Evolutionary conservation across 306 rosid species (phyloP).

Genomic region (Carpinus viminea): DNA sequence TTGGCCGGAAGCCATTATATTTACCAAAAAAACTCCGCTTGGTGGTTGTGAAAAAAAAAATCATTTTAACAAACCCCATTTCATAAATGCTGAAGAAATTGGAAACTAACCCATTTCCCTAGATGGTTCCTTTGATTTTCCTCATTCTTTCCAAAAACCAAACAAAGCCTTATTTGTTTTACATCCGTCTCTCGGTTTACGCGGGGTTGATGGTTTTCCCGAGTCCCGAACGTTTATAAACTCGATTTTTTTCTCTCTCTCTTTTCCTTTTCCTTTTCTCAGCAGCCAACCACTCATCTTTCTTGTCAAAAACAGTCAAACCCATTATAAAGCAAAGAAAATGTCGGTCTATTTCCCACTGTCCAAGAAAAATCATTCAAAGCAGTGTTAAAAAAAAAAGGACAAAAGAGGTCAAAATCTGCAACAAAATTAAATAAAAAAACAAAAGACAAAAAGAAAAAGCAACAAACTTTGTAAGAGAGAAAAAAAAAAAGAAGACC

Average conservation of each 20-base stretch:
- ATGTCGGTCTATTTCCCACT: slow-evolving; percentile 2
- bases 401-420: slow-evolving; percentile 8
- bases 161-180: neutral
- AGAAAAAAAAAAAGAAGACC: neutral
- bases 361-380: neutral
- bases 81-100: neutral
- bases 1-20: too few species aligned
- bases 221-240: neutral
- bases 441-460: neutral
- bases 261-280: neutral
- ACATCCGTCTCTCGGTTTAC: neutral
- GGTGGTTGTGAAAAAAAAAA: neutral
- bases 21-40: too few species aligned
- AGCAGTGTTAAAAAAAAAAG: neutral
- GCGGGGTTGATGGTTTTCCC: neutral
- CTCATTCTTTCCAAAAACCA: neutral
- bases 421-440: neutral
- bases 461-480: neutral
- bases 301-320: slow-evolving; percentile 4
- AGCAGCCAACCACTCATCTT: neutral
- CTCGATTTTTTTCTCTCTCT: neutral
- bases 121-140: neutral
- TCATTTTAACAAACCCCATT: neutral
- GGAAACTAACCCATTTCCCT: neutral
- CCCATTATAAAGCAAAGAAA: neutral